phyloP scores from a whole-genome alignment of 2,329 filamentous ascomycete genomes.

The Plectosphaerella cucumerina region DNA sequence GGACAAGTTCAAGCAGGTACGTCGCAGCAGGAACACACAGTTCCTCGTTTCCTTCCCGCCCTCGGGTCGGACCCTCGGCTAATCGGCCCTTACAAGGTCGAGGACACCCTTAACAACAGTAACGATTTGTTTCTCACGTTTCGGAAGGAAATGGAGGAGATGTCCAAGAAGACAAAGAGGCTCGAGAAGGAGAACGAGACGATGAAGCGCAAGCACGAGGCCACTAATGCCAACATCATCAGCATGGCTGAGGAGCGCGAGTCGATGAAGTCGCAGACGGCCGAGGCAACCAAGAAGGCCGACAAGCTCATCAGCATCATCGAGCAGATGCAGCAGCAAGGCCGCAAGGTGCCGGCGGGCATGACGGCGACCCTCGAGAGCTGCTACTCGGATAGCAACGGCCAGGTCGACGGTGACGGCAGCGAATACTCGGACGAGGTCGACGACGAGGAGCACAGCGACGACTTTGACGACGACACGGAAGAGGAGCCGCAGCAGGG shows the following conservation, averaged over 20 bases:
- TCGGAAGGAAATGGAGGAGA: conserved; percentile 98
- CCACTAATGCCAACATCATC: conserved; percentile 90
- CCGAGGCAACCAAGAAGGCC: conserved; percentile 60
- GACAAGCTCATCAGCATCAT: conserved; percentile 92
- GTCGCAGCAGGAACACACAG: conserved; percentile 18
- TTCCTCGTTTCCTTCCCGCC: background rate
- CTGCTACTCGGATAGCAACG: conserved; percentile 51
- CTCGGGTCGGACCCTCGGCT: conserved; percentile 1
- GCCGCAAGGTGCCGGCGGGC: conserved; percentile 68
- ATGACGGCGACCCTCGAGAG: conserved; percentile 57
- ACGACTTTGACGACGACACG: conserved; percentile 60
- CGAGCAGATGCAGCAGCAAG: conserved; percentile 93
- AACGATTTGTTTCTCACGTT: conserved; percentile 97
- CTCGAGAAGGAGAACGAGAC: conserved; percentile 94
- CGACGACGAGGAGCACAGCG: conserved; percentile 58
- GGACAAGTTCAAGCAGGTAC: conserved; percentile 99
- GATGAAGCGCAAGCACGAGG: conserved; percentile 87
- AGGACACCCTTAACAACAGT: conserved; percentile 97
- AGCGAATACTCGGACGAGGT: conserved; percentile 63
- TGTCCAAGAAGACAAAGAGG: conserved; percentile 98
- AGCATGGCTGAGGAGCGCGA: conserved; percentile 97
- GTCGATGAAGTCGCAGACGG: conserved; percentile 65
- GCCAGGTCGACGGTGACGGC: conserved; percentile 48
- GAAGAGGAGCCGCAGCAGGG: conserved; percentile 43
- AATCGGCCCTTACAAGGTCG: conserved; percentile 63